Conservation (phyloP, 1,284 basidiomycete species). For the Ceratobasidium sp. region DNA sequence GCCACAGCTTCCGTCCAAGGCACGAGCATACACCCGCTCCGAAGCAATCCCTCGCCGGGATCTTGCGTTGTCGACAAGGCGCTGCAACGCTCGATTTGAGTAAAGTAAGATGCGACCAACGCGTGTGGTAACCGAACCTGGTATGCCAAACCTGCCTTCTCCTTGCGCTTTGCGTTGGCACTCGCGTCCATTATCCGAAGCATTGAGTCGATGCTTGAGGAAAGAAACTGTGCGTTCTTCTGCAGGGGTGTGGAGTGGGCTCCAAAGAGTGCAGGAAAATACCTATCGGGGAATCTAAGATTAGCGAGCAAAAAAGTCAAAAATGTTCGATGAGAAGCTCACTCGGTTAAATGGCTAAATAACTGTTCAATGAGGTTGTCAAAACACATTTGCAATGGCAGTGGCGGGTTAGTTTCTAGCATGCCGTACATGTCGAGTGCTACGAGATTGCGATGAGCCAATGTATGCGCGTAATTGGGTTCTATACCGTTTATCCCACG, state of each 20-base stretch:
- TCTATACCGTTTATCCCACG: slow-evolving; percentile 15
- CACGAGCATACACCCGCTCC: not conserved
- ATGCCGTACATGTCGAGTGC: not conserved
- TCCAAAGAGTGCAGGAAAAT: slow-evolving; percentile 17
- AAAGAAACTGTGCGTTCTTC: slow-evolving; percentile 10
- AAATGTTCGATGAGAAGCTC: not conserved
- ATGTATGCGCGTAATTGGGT: not conserved
- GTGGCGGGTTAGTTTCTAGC: slow-evolving; percentile 1
- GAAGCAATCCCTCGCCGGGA: not conserved
- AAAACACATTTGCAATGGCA: slow-evolving; percentile 22
- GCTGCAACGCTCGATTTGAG: not conserved
- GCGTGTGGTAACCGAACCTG: not conserved
- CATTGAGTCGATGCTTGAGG: slow-evolving; percentile 11
- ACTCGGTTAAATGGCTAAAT: slow-evolving; percentile 17
- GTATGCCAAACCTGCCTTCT: not conserved
- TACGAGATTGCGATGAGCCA: slow-evolving; percentile 6
- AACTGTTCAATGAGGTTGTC: not conserved
- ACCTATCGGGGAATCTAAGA: not conserved
- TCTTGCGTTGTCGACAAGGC: not conserved
- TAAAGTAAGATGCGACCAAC: not conserved
- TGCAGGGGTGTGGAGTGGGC: slow-evolving; percentile 14
- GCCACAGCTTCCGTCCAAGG: not conserved
- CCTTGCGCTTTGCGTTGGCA: not conserved
- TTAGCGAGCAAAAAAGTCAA: not conserved
- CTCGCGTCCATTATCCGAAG: slow-evolving; percentile 14